These are phyloP conservation scores for Mucor circinelloides DNA, from an alignment of 371 early-diverging fungal species.

Conservation along the genomic window DNA sequence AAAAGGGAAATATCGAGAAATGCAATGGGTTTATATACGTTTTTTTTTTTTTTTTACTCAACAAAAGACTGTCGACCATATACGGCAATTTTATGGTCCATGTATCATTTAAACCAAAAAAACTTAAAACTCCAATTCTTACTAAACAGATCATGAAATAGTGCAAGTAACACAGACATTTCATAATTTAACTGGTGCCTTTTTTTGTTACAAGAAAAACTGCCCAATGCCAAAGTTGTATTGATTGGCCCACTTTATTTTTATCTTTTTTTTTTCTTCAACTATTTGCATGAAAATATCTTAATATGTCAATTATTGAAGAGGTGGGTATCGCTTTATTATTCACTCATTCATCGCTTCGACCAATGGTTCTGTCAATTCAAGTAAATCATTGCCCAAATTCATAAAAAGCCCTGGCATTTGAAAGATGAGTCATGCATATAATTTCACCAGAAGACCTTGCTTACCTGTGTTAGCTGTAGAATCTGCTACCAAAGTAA, in stretches of 20 bases:
- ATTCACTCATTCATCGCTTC: conserved; percentile 26
- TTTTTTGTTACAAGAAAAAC: not conserved
- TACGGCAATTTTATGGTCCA: conserved; percentile 15
- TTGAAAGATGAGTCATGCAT: conserved; percentile 14
- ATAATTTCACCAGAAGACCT: not conserved
- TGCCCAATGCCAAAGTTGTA: conserved; percentile 13
- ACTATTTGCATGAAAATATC: conserved; percentile 20
- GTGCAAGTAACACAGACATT: conserved; percentile 3
- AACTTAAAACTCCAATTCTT: conserved; percentile 1
- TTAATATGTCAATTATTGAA: not conserved
- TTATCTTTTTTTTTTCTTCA: conserved; percentile 10
- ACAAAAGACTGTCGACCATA: not conserved
- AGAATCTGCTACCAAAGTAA: conserved; percentile 59
- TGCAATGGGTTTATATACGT: conserved; percentile 10
- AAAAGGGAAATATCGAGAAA: not conserved
- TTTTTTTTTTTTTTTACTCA: conserved; percentile 6
- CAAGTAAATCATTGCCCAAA: conserved; percentile 30
- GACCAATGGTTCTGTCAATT: conserved; percentile 34
- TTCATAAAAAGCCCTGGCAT: conserved; percentile 36
- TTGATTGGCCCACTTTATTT: conserved; percentile 21
- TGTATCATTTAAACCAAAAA: not conserved
- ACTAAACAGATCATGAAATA: conserved; percentile 9
- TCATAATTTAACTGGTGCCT: conserved; percentile 6
- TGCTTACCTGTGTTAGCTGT: conserved; percentile 60
- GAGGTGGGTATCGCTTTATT: not conserved